Conservation (phyloP, 257 asterid species). For the Mitragyna speciosa region DNA sequence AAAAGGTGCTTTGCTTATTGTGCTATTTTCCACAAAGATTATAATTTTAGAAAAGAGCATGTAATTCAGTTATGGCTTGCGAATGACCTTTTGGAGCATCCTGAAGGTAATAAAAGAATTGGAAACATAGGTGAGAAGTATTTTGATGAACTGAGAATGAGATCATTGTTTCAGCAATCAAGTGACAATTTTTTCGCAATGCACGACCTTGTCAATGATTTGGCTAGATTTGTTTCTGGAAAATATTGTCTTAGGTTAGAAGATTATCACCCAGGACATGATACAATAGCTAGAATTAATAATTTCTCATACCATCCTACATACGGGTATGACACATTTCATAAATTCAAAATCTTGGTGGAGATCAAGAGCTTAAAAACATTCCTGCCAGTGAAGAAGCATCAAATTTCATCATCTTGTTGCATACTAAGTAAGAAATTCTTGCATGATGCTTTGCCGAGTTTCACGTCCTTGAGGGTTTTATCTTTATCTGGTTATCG, state of each 20-base stretch:
- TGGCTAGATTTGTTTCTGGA: slow-evolving; percentile 59
- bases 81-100: slow-evolving; percentile 6
- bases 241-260: slow-evolving; percentile 51
- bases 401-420: too few relatives aligned
- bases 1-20: slow-evolving; percentile 12
- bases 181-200: slow-evolving; percentile 18
- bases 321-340: slow-evolving; percentile 37
- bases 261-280: slow-evolving; percentile 28
- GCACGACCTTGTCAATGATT: slow-evolving; percentile 62
- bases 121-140: not conserved
- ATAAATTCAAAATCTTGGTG: slow-evolving; percentile 34
- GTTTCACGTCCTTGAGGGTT: slow-evolving; percentile 3
- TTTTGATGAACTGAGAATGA: slow-evolving; percentile 1
- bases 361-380: slow-evolving; percentile 47
- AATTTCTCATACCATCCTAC: slow-evolving; percentile 52
- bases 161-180: slow-evolving; percentile 4
- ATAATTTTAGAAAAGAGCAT: not conserved
- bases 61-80: slow-evolving; percentile 14
- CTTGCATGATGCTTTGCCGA: not conserved
- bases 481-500: not conserved
- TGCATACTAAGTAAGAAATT: not conserved
- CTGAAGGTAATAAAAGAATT: not conserved
- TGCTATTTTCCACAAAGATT: slow-evolving; percentile 14
- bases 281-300: slow-evolving; percentile 30
- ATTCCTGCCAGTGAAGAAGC: slow-evolving; percentile 32